Base-by-base conservation (phyloP, 352 stramenopile species). In the Halophytophthora batemanensis region DNA sequence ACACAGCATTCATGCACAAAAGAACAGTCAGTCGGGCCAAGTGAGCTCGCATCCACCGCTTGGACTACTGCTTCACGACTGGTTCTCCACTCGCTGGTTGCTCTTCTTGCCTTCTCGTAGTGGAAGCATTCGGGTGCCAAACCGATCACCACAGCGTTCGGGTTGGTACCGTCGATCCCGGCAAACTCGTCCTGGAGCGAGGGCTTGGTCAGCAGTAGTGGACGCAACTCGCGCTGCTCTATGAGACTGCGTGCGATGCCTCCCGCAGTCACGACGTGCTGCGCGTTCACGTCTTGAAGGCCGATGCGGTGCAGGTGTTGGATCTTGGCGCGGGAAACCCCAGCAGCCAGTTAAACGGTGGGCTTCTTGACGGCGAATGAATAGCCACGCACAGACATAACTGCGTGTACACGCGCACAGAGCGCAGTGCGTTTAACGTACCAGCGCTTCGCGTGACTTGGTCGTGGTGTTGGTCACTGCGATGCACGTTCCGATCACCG, bases 381-480 rank as follows among this genome's bases (percentile, higher is more conserved):
- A n/a, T n/a, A n/a, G n/a, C n/a, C n/a, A n/a, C n/a, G n/a, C n/a
- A n/a, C n/a, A n/a, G n/a, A n/a, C n/a, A n/a, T n/a, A n/a, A n/a
- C n/a, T n/a, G n/a, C n/a, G n/a, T n/a, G n/a, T n/a, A n/a, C n/a
- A n/a, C n/a, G n/a, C n/a, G n/a, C n/a, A n/a, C n/a, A n/a, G 22
- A 35, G 23, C 8, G 17, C 29, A 42, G 23, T 18, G 31, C 17
- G 44, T 23, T 19, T 31, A 12, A 43, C 49, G 38, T 35, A 83
- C 75, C 54, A 86, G 41, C 29, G 77, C 56, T 6, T 53, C 46
- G 17, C 64, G 53, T 31, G 68, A 86, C 39, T 82, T 84, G 49
- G 73, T 86, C 31, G 75, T 86, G n/a, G 72, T 86, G 46, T 86
- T 86, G n/a, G 67, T 84, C 47, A 86, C 75, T 86, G 34, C 25